Base-by-base conservation (phyloP, 345 rosid genomes). In the Physaria fendleri region DNA sequence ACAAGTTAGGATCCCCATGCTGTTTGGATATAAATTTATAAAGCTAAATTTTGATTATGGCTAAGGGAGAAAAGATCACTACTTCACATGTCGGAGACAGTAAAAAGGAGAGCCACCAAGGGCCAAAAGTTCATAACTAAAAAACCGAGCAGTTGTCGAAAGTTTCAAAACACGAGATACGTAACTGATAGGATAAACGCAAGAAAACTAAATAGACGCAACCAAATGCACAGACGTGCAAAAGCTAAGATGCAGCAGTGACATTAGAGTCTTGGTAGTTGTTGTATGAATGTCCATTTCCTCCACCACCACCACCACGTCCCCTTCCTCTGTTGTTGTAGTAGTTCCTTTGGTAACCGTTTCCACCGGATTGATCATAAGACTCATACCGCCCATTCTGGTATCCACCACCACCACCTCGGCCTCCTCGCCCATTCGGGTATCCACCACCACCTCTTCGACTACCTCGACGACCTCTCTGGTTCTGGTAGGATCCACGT, bases 371-470 rank as follows among this genome's bases (percentile, higher is more conserved):
- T 37, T 83, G 85, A 20, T 90, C 96, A 47, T 85, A 73, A 52
- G 76, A 75, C 22, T 64, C 65, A 63, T 50, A 49, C 4, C 89
- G 82, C 45, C 90, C 97, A 75, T 85, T 87, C 68, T 79, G 82
- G 72, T 85, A 76, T 49, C 95, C 81, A 48, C 95, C 82, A 35
- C 86, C 53, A 44, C 64, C 81, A 18, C 85, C 76, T 33, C 87
- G 77, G 42, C 95, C 90, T 25, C 96, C 91, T 37, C 85, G 84
- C 18, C 88, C 95, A 67, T 81, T 87, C 41, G 4, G 41, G 77
- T 82, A 76, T 28, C 89, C 92, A 17, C 88, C 84, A 64, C 88
- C 79, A 22, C 79, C 78, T 39, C 81, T 60, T 25, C 66, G 41
- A 18, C 13, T 55, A 43, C 85, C 75, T 25, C 87, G 66, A n/a